Evolutionary conservation across 2,329 filamentous ascomycete genomes (phyloP).

Genomic region (Alternaria hordeiaustralica): DNA sequence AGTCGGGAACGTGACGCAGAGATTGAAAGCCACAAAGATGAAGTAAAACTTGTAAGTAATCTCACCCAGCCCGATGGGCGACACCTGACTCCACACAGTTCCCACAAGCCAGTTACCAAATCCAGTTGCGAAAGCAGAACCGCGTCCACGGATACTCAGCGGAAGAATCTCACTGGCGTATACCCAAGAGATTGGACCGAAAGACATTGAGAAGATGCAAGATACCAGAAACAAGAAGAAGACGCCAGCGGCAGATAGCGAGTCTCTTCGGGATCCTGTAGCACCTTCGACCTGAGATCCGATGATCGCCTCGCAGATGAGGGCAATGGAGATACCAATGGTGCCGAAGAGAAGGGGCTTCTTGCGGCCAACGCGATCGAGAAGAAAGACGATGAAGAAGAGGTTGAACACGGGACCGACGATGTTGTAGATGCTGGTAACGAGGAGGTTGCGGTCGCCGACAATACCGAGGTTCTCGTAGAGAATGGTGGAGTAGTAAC

Average conservation of each 20-base stretch:
- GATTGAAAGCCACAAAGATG: constrained; percentile 62
- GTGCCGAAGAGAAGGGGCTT: constrained; percentile 63
- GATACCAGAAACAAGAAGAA: constrained; percentile 67
- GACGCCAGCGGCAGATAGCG: constrained; percentile 65
- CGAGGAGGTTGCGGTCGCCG: constrained; percentile 60
- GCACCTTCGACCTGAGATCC: constrained; percentile 47
- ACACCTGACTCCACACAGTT: constrained; percentile 66
- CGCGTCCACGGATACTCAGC: constrained; percentile 67
- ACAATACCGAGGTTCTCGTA: constrained; percentile 65
- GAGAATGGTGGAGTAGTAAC: constrained; percentile 67
- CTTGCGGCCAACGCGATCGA: constrained; percentile 60
- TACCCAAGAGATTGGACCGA: constrained; percentile 60
- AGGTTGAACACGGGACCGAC: constrained; percentile 64
- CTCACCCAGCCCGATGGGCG: constrained; percentile 58
- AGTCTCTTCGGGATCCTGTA: constrained; percentile 42
- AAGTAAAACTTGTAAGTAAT: constrained; percentile 65
- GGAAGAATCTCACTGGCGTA: constrained; percentile 71
- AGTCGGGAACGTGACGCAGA: constrained; percentile 52
- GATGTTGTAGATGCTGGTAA: constrained; percentile 67
- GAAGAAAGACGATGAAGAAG: constrained; percentile 65
- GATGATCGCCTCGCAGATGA: constrained; percentile 66
- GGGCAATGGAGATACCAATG: constrained; percentile 61
- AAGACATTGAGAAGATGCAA: constrained; percentile 44
- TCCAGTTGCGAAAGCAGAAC: constrained; percentile 64
- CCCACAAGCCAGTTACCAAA: constrained; percentile 67